A percentile compares a stretch with the other conserved stretches of the same genome.
These are phyloP conservation scores for Babesia gibsoni DNA, from an alignment of 169 alveolate genomes.

Conservation along the genomic window DNA sequence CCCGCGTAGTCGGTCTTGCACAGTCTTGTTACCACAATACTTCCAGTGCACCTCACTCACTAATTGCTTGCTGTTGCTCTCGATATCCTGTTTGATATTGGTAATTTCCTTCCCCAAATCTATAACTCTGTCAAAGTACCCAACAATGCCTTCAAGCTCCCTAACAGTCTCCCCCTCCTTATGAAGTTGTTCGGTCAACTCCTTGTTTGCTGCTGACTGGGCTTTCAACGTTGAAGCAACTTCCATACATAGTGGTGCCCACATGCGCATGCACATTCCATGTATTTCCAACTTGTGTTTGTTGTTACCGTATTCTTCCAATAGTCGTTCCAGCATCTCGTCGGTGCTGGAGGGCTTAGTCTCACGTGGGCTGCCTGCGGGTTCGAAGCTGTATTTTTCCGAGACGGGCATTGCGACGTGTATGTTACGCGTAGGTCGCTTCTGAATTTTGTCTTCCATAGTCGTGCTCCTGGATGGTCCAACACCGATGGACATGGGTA, in stretches of 20 bases:
- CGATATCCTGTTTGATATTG: no score
- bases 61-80: no score
- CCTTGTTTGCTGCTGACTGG: neutral
- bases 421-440: no score
- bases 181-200: neutral
- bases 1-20: constrained; percentile 3
- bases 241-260: constrained; percentile 16
- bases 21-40: no score
- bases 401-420: no score
- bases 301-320: neutral
- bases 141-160: neutral
- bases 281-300: constrained; percentile 8
- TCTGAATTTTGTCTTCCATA: no score
- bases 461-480: no score
- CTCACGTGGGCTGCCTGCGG: neutral
- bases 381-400: no score
- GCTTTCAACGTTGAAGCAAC: neutral
- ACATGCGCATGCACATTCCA: neutral
- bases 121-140: neutral
- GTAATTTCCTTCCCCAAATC: neutral
- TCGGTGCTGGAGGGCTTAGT: neutral
- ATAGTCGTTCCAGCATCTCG: neutral
- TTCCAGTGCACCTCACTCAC: neutral
- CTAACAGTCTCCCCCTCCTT: neutral
- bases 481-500: no score